Conservation (phyloP, 352 stramenopile genomes). For the Phytopythium mirpurense region DNA sequence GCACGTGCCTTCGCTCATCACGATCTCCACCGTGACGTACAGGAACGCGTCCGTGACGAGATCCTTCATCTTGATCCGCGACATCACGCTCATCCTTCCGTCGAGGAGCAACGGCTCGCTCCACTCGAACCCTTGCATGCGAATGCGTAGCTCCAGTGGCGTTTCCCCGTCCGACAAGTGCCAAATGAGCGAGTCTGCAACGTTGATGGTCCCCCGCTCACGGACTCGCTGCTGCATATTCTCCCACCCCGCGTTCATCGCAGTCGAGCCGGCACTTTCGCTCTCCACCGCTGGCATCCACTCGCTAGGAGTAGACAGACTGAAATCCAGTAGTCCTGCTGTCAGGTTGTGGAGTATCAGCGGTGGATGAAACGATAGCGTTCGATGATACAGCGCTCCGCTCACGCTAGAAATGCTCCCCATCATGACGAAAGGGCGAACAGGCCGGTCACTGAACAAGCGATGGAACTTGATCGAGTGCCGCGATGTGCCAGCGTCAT, state of each 20-base stretch:
- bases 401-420: conserved; percentile 50
- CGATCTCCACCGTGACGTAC: conserved; percentile 64
- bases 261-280: conserved; percentile 25
- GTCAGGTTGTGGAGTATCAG: conserved; percentile 81
- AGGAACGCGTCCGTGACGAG: conserved; percentile 65
- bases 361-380: conserved; percentile 69
- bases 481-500: conserved; percentile 28
- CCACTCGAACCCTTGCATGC: conserved; percentile 86
- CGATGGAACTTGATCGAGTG: conserved; percentile 77
- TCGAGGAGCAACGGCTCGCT: conserved; percentile 62
- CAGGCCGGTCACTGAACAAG: conserved; percentile 65
- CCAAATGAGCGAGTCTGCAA: conserved; percentile 78
- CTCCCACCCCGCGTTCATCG: conserved; percentile 60
- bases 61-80: conserved; percentile 76
- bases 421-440: conserved; percentile 79
- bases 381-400: conserved; percentile 62
- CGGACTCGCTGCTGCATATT: conserved; percentile 69
- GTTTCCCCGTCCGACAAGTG: conserved; percentile 79
- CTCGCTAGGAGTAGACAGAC: conserved; percentile 60
- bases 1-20: conserved; percentile 45
- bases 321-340: conserved; percentile 65
- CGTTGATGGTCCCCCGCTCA: conserved; percentile 69
- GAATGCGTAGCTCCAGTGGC: conserved; percentile 66
- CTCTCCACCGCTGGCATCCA: conserved; percentile 52
- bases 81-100: conserved; percentile 42